These are phyloP conservation scores for Waltiozyma sp. DNA, from an alignment of 1,139 yeast genomes.

Conservation along the genomic window DNA sequence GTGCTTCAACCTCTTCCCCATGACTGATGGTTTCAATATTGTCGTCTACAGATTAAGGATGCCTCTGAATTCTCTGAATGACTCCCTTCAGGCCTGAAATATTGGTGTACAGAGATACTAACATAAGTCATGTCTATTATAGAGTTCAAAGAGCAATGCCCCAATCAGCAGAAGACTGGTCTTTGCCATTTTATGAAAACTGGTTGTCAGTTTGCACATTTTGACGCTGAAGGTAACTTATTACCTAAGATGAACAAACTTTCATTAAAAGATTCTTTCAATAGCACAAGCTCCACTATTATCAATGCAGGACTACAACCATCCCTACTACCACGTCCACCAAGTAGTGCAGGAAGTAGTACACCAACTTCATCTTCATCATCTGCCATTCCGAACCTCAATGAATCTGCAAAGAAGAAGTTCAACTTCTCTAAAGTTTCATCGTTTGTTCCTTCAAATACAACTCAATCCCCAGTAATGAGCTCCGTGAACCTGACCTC, in stretches of 20 bases:
- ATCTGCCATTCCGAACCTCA: constrained; percentile 1
- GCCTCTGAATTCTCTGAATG: no score
- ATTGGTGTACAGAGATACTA: no score
- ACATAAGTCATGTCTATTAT: neutral
- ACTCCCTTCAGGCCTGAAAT: no score
- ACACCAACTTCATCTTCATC: constrained; percentile 5
- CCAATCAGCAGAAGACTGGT: neutral
- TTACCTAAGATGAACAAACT: neutral
- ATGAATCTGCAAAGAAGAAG: constrained; percentile 14
- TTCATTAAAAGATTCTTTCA: no score
- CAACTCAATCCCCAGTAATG: neutral
- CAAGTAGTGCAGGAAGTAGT: neutral
- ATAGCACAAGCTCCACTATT: no score
- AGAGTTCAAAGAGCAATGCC: neutral
- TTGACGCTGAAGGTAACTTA: neutral
- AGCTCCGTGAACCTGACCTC: constrained; percentile 6
- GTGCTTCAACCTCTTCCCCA: no score
- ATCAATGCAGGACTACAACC: neutral
- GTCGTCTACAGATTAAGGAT: no score
- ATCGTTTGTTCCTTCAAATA: constrained; percentile 19
- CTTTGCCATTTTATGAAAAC: neutral
- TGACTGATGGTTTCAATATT: no score
- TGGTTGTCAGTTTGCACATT: neutral
- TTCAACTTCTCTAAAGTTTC: constrained; percentile 23
- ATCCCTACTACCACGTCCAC: constrained; percentile 4